Evolutionary conservation across 2,329 filamentous ascomycete species (phyloP).

Genomic region (Colletotrichum sansevieriae): DNA sequence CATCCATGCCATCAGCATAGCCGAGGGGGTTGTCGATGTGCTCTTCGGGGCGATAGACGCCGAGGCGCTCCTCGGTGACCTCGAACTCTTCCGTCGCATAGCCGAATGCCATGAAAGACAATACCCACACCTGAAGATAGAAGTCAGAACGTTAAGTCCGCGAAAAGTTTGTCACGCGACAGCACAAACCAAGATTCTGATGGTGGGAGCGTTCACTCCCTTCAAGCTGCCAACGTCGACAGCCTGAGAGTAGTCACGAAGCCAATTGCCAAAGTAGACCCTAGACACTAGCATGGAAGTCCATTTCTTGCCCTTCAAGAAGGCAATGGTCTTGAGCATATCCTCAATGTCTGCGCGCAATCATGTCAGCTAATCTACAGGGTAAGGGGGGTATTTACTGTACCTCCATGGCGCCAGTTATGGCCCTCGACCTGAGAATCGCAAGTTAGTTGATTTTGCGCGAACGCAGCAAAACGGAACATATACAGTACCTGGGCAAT

Average conservation of each 20-base stretch:
- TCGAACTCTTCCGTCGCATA: slow-evolving; percentile 91
- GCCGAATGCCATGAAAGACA: slow-evolving; percentile 85
- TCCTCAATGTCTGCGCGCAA: slow-evolving; percentile 77
- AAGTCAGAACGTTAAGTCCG: slow-evolving; percentile 18
- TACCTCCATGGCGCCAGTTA: slow-evolving; percentile 78
- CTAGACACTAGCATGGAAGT: slow-evolving; percentile 82
- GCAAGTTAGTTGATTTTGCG: slow-evolving; percentile 6
- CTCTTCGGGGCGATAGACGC: slow-evolving; percentile 83
- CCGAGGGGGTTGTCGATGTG: slow-evolving; percentile 84
- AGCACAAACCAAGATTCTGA: slow-evolving; percentile 73
- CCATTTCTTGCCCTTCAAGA: slow-evolving; percentile 87
- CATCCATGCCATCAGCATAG: slow-evolving; percentile 89
- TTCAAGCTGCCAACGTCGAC: slow-evolving; percentile 86
- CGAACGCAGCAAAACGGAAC: too few relatives aligned
- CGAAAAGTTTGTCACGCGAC: not conserved
- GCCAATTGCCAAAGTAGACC: slow-evolving; percentile 89
- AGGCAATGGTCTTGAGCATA: slow-evolving; percentile 81
- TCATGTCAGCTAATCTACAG: slow-evolving; percentile 15
- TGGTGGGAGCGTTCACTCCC: slow-evolving; percentile 81
- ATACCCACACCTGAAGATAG: slow-evolving; percentile 73
- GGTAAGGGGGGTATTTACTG: slow-evolving; percentile 24
- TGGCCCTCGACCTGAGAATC: slow-evolving; percentile 71
- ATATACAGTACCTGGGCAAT: slow-evolving; percentile 59
- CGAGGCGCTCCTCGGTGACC: slow-evolving; percentile 83
- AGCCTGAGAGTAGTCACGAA: slow-evolving; percentile 87